Evolutionary conservation across 2,329 filamentous ascomycete genomes (phyloP), one percentile per base, ranked within the genome.

Genomic region (Hypomyces perniciosus): DNA sequence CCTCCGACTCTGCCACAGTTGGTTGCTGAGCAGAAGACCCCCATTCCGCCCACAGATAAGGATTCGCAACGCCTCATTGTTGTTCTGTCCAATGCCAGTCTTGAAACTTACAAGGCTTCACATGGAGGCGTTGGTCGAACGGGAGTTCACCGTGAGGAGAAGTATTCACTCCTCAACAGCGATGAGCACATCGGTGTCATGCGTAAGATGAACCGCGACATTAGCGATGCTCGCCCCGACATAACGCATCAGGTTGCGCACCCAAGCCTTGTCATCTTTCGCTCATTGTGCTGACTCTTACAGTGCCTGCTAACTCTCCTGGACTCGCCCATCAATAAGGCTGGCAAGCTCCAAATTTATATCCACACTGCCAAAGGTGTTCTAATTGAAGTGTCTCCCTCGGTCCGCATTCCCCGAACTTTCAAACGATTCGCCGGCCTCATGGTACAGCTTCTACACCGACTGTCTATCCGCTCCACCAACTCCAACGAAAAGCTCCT

Each of bases 181-280:
- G 93, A 99, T 66, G 93, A 99, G 72, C 93, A 99, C 68, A 99
- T 99, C 61, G 93, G 93, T 56, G 88, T 97, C 58, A 96, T 99
- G 90, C 86, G 93, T 65, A 99, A 97, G 78, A 97, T 97, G 92
- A 95, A 95, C 68, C 82, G 93, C 61, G 93, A 99, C 68, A 97
- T 99, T 59, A 96, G 91, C 68, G 93, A 99, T 72, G 93, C 93
- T 54, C 84, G 93, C 61, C 93, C 93, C 41, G 93, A 99, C 71
- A 99, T 99, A 64, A 96, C 93, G 42, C 93, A 99, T 69, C 93
- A 97, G 89, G 92, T 96, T 76, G 59, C 59, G 59, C 59, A 60
- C 60, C 57, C 61, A 53, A 57, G 55, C 52, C 49, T 50, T 40
- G 48, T 48, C 56, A 56, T 59, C 65, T 61, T 62, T 69, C 70